Evolutionary conservation across 352 stramenopile species (phyloP).

Genomic region (Pythium rishiriense): DNA sequence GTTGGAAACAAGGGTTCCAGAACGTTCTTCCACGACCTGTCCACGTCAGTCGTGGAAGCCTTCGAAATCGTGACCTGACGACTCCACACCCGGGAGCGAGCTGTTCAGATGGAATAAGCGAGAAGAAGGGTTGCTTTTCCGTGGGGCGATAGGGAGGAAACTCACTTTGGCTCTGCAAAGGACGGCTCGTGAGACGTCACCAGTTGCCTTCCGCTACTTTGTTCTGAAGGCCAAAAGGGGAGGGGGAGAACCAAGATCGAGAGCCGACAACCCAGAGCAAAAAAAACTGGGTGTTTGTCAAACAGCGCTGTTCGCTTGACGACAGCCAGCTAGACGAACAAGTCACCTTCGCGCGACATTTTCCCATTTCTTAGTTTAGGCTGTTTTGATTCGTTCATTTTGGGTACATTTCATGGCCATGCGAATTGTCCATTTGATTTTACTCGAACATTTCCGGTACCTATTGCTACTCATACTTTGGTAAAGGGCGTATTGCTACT

Average conservation of each 20-base stretch:
- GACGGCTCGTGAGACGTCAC: background rate
- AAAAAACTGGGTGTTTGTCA: background rate
- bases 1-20: slow-evolving; percentile 24
- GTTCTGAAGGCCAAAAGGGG: background rate
- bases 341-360: background rate
- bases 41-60: slow-evolving; percentile 10
- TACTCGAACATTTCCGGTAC: background rate
- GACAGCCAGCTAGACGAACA: background rate
- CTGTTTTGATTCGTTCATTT: background rate
- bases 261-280: background rate
- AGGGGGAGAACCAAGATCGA: slow-evolving; percentile 2
- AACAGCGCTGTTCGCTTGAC: background rate
- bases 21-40: slow-evolving; percentile 21
- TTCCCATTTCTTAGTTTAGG: background rate
- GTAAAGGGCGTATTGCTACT: background rate
- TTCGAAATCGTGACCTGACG: background rate
- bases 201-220: background rate
- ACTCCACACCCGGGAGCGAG: background rate
- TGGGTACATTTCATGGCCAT: background rate
- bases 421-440: background rate
- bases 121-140: background rate
- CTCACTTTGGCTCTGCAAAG: background rate
- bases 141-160: background rate
- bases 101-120: background rate
- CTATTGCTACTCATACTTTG: background rate